phyloP scores from a whole-genome alignment of 2,329 filamentous ascomycete genomes.

The Clonostachys byssicola region DNA sequence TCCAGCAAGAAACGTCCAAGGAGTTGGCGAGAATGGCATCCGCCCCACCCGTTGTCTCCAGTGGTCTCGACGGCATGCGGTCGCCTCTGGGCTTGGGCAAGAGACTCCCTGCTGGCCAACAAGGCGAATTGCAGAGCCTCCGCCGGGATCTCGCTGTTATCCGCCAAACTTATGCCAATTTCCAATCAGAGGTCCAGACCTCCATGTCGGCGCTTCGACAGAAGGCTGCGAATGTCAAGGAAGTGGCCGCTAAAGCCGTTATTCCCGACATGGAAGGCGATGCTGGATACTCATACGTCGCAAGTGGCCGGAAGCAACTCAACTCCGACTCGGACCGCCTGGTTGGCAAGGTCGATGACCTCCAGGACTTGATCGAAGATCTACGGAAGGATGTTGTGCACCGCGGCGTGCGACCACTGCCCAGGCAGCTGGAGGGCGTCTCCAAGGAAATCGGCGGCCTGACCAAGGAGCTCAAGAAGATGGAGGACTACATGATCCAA shows the following conservation, averaged over 20 bases:
- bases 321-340: constrained; percentile 85
- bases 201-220: constrained; percentile 81
- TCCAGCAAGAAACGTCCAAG: constrained; percentile 83
- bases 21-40: constrained; percentile 67
- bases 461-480: constrained; percentile 83
- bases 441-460: constrained; percentile 82
- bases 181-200: constrained; percentile 81
- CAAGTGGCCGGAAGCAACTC: constrained; percentile 80
- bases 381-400: constrained; percentile 94
- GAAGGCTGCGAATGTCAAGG: constrained; percentile 80
- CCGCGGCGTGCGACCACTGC: constrained; percentile 85
- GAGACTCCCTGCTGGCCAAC: constrained; percentile 55
- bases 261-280: constrained; percentile 72
- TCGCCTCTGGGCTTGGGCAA: constrained; percentile 21
- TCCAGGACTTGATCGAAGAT: constrained; percentile 97
- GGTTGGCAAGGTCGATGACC: constrained; percentile 87
- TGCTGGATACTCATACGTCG: constrained; percentile 81
- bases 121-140: constrained; percentile 76
- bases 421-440: constrained; percentile 83
- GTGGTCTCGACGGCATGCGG: constrained; percentile 37
- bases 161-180: constrained; percentile 88
- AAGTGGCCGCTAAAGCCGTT: constrained; percentile 64
- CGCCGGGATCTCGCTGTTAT: constrained; percentile 87
- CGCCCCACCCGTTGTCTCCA: constrained; percentile 34
- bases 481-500: constrained; percentile 85